phyloP scores from a whole-genome alignment of 2,329 filamentous ascomycete species.

The Arthrobotrys sphaeroides region DNA sequence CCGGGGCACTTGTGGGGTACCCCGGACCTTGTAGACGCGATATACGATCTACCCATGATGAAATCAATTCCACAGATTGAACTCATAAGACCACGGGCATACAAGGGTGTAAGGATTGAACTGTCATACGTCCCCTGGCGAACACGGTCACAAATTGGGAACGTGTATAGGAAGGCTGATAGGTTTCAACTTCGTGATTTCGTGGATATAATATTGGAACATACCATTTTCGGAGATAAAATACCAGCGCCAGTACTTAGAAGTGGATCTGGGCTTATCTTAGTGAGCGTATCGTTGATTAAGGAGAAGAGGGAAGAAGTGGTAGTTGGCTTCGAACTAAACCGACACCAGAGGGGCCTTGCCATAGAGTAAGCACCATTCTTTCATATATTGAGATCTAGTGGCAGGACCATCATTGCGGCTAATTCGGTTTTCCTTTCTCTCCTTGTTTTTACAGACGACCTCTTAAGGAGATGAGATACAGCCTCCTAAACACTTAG shows the following conservation, averaged over 20 bases:
- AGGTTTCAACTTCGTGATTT: background rate
- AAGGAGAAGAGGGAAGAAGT: background rate
- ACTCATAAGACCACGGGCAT: background rate
- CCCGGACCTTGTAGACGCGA: background rate
- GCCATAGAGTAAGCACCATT: background rate
- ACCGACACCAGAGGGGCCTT: background rate
- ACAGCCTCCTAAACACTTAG: no score
- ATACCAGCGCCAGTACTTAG: background rate
- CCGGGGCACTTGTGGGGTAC: conserved; percentile 9
- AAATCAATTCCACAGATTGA: background rate
- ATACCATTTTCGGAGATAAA: conserved; percentile 7
- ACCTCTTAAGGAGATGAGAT: no score
- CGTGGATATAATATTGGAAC: conserved; percentile 1
- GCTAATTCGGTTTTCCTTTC: no score
- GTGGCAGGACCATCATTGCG: no score
- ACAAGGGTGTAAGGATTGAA: conserved; percentile 6
- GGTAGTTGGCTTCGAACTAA: conserved; percentile 1
- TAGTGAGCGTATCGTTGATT: conserved; percentile 1
- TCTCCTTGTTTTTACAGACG: no score
- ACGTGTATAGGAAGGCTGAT: background rate
- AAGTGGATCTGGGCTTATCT: background rate
- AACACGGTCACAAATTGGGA: conserved; percentile 5
- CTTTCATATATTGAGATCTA: background rate
- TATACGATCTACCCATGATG: conserved; percentile 10
- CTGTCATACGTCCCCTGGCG: conserved; percentile 4